Conservation (phyloP, 352 stramenopile genomes). For the Phytophthora cryptogea region DNA sequence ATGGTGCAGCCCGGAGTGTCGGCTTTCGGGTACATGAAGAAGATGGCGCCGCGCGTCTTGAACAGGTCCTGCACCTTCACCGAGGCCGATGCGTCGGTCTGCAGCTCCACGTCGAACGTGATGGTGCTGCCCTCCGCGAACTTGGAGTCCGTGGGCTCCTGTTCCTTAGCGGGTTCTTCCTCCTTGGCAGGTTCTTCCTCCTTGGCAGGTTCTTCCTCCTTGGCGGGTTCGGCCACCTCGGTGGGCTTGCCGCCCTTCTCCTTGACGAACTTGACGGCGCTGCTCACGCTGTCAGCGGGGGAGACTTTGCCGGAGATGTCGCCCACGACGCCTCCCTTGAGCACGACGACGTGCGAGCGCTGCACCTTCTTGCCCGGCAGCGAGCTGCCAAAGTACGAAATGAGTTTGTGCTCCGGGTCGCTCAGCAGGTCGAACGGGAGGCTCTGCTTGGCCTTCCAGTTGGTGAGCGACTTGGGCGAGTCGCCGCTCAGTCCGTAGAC, state of each 20-base stretch:
- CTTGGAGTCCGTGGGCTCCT: slow-evolving; percentile 21
- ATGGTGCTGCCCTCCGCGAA: slow-evolving; percentile 52
- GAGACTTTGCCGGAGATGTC: slow-evolving; percentile 84
- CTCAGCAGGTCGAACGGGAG: slow-evolving; percentile 84
- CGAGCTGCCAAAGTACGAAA: slow-evolving; percentile 88
- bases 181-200: slow-evolving; percentile 25
- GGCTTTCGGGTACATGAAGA: slow-evolving; percentile 91
- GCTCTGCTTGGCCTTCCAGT: slow-evolving; percentile 82
- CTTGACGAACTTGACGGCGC: slow-evolving; percentile 75
- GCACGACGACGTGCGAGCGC: slow-evolving; percentile 84
- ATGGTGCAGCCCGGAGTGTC: slow-evolving; percentile 85
- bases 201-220: slow-evolving; percentile 11
- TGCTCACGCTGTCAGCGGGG: slow-evolving; percentile 72
- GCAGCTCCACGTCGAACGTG: slow-evolving; percentile 68
- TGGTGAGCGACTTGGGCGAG: slow-evolving; percentile 67
- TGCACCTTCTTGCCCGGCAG: slow-evolving; percentile 78
- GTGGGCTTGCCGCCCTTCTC: slow-evolving; percentile 27
- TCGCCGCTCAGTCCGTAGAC: slow-evolving; percentile 85
- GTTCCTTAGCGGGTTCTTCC: neutral
- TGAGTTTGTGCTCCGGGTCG: slow-evolving; percentile 81
- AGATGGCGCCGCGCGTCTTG: slow-evolving; percentile 75
- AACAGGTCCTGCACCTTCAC: slow-evolving; percentile 76
- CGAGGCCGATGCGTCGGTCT: slow-evolving; percentile 60
- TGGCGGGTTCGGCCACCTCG: neutral
- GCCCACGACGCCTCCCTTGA: slow-evolving; percentile 77